These are phyloP conservation scores for Hibiscus mutabilis DNA, from an alignment of 345 rosid genomes.

Conservation along the genomic window DNA sequence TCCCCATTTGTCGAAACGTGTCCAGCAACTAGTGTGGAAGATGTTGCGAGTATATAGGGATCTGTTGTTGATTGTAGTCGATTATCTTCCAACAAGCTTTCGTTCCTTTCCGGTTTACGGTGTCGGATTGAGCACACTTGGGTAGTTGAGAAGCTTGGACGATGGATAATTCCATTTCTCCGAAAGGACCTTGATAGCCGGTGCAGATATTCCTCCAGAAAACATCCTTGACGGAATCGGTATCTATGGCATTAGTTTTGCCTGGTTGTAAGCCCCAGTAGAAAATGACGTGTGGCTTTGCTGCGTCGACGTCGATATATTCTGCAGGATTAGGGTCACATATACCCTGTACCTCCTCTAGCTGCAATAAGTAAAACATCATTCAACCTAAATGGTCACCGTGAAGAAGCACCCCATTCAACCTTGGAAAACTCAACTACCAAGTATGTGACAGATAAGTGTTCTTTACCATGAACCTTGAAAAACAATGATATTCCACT, in stretches of 20 bases:
- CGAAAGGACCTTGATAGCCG: conserved; percentile 30
- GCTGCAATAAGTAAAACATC: conserved; percentile 27
- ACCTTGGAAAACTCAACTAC: not conserved
- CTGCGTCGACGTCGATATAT: conserved; percentile 25
- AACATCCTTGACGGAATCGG: conserved; percentile 32
- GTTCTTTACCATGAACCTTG: not conserved
- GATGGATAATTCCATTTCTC: conserved; percentile 32
- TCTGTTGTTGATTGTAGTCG: conserved; percentile 29
- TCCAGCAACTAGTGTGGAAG: conserved; percentile 35
- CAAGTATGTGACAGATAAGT: not conserved
- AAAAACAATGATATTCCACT: not conserved
- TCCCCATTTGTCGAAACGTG: conserved; percentile 23
- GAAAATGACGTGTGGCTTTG: conserved; percentile 30
- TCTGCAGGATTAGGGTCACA: conserved; percentile 57
- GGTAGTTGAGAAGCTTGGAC: conserved; percentile 37
- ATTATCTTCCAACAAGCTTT: conserved; percentile 41
- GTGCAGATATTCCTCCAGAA: conserved; percentile 34
- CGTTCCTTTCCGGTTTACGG: conserved; percentile 24
- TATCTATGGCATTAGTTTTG: conserved; percentile 18
- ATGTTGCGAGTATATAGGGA: conserved; percentile 34
- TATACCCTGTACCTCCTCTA: conserved; percentile 40
- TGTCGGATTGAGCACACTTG: conserved; percentile 19
- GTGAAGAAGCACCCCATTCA: not conserved
- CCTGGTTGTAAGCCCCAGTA: conserved; percentile 48
- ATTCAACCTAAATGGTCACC: not conserved